Conservation (phyloP, 2,329 filamentous ascomycete genomes). For the Calonectria pseudoreteaudii region DNA sequence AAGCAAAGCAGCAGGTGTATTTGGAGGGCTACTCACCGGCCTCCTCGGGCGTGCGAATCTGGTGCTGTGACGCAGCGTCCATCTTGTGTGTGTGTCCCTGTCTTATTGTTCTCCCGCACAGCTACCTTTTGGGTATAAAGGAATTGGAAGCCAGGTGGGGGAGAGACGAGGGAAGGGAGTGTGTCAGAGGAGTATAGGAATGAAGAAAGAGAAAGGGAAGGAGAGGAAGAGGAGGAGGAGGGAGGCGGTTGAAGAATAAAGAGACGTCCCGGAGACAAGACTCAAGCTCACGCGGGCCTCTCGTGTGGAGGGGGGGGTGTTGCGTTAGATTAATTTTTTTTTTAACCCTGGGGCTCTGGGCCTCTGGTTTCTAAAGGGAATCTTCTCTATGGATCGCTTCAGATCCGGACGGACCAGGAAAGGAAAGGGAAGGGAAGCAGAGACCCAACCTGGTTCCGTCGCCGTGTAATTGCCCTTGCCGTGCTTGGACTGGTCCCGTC, state of each 20-base stretch:
- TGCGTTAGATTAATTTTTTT: slow-evolving; percentile 33
- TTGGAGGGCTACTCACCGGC: slow-evolving; percentile 63
- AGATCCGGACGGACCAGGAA: slow-evolving; percentile 29
- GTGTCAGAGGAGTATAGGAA: not conserved
- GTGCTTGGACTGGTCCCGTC: slow-evolving; percentile 21
- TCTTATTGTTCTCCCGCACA: slow-evolving; percentile 36
- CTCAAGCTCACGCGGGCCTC: slow-evolving; percentile 40
- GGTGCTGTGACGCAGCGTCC: slow-evolving; percentile 52
- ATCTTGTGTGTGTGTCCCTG: slow-evolving; percentile 49
- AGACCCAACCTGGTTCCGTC: slow-evolving; percentile 11
- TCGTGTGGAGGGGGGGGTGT: slow-evolving; percentile 29
- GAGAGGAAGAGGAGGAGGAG: slow-evolving; percentile 15
- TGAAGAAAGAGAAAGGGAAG: slow-evolving; percentile 22
- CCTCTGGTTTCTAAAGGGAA: slow-evolving; percentile 42
- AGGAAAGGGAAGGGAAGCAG: slow-evolving; percentile 5
- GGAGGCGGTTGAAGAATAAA: slow-evolving; percentile 25
- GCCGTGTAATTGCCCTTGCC: slow-evolving; percentile 10
- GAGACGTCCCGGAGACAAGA: slow-evolving; percentile 33
- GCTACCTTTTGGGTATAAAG: slow-evolving; percentile 16
- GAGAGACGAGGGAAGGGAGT: slow-evolving; percentile 33
- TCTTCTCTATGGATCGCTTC: slow-evolving; percentile 43
- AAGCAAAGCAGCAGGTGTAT: slow-evolving; percentile 4
- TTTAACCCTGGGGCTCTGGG: slow-evolving; percentile 18
- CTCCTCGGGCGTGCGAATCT: slow-evolving; percentile 72
- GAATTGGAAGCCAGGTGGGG: slow-evolving; percentile 23